phyloP scores from a whole-genome alignment of 2,329 filamentous ascomycete genomes.

The Emmonsiellopsis sp. region DNA sequence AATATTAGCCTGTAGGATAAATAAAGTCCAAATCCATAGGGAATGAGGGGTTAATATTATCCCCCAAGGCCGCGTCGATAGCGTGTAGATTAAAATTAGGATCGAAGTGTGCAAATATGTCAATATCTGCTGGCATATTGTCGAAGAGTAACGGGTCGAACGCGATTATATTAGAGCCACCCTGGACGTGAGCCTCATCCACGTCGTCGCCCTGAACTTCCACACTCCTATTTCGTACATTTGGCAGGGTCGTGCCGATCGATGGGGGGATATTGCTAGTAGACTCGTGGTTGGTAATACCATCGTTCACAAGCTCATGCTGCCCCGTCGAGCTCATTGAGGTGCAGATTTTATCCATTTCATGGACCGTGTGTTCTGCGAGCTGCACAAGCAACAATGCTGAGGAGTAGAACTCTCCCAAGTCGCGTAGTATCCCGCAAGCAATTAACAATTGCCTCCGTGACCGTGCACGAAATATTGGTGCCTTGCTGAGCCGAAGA shows the following conservation, averaged over 20 bases:
- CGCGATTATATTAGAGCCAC: not conserved
- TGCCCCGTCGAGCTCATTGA: not conserved
- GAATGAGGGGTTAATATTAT: not conserved
- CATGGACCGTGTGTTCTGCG: slow-evolving; percentile 3
- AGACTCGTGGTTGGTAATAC: not conserved
- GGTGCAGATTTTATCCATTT: slow-evolving; percentile 2
- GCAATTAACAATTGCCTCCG: not conserved
- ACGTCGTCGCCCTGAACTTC: not conserved
- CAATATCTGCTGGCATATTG: not conserved
- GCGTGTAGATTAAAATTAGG: not conserved
- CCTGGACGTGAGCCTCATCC: not conserved
- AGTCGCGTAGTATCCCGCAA: not conserved
- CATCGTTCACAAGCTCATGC: not conserved
- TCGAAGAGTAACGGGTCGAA: not conserved
- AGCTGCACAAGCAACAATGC: not conserved
- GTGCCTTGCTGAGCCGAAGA: slow-evolving; percentile 52
- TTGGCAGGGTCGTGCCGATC: not conserved
- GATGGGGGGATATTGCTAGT: not conserved
- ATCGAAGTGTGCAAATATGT: not conserved
- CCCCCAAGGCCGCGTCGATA: not conserved
- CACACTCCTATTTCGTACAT: not conserved
- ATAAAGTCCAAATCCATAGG: not conserved
- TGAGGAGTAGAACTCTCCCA: slow-evolving; percentile 1
- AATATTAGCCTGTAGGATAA: not conserved
- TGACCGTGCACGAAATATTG: slow-evolving; percentile 42